These are phyloP conservation scores for Friedmanniomyces simplex DNA, from an alignment of 495 filamentous ascomycete species.

Conservation along the genomic window DNA sequence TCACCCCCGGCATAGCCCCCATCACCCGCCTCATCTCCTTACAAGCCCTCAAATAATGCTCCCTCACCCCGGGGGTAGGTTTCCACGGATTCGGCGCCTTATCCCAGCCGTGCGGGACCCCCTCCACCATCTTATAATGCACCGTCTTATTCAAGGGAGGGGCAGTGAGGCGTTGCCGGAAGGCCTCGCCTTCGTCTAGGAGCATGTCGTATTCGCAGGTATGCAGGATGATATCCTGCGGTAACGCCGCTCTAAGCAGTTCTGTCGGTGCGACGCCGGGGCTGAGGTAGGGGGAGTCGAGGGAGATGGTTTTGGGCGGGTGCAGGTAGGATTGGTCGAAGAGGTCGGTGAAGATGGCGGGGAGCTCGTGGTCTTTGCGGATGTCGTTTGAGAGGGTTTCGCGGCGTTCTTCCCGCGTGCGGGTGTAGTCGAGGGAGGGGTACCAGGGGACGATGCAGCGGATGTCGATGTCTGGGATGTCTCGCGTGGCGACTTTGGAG, in stretches of 20 bases:
- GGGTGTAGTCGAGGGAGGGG: conserved; percentile 72
- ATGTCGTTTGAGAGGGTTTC: conserved; percentile 35
- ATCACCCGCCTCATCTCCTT: conserved; percentile 36
- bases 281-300: conserved; percentile 49
- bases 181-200: conserved; percentile 59
- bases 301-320: conserved; percentile 39
- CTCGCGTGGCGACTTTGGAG: neutral
- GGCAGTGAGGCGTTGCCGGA: conserved; percentile 49
- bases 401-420: conserved; percentile 62
- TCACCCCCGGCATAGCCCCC: neutral
- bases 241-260: conserved; percentile 40
- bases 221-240: conserved; percentile 58
- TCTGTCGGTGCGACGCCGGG: conserved; percentile 51
- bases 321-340: conserved; percentile 78
- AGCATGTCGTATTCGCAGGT: conserved; percentile 92
- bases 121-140: conserved; percentile 58
- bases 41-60: conserved; percentile 38
- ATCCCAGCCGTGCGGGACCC: conserved; percentile 74
- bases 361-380: conserved; percentile 62
- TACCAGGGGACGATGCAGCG: conserved; percentile 66
- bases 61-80: conserved; percentile 35
- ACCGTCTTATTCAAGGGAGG: conserved; percentile 62
- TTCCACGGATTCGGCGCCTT: conserved; percentile 70
- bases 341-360: conserved; percentile 64
- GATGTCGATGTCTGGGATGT: conserved; percentile 33